Conservation (phyloP, 2,329 filamentous ascomycete genomes). For the Cordyceps cicadae region DNA sequence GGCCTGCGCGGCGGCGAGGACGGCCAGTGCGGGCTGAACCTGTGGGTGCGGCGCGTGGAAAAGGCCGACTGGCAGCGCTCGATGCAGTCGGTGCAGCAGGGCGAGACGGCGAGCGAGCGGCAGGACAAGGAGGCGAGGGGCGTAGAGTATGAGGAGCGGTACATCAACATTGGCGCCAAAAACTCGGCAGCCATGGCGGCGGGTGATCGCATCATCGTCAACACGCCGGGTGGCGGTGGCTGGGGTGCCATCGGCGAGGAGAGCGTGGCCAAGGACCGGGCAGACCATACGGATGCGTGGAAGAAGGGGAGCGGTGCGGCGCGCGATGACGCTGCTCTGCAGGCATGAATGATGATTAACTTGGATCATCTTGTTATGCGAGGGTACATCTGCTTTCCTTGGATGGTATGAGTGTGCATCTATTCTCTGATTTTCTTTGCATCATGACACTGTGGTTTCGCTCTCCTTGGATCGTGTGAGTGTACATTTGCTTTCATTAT, state of each 20-base stretch:
- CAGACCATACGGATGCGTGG: conserved; percentile 49
- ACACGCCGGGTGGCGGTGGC: conserved; percentile 71
- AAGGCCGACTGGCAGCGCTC: conserved; percentile 44
- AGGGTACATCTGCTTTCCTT: background rate
- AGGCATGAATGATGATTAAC: conserved; percentile 31
- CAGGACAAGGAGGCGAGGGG: conserved; percentile 23
- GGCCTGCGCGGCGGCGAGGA: conserved; percentile 77
- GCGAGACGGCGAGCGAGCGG: conserved; percentile 18
- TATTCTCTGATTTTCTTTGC: background rate
- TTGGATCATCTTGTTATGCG: background rate
- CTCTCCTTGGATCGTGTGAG: too few species aligned
- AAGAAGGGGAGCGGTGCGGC: conserved; percentile 48
- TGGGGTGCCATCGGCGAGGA: conserved; percentile 58
- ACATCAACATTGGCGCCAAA: conserved; percentile 69
- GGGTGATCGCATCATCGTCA: conserved; percentile 69
- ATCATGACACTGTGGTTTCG: background rate
- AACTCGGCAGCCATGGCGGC: conserved; percentile 69
- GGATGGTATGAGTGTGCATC: background rate
- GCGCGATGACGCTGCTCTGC: conserved; percentile 50
- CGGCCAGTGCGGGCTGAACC: conserved; percentile 69
- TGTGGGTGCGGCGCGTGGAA: conserved; percentile 72
- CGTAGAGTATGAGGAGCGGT: conserved; percentile 47
- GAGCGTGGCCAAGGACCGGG: conserved; percentile 38
- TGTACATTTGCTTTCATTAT: too few species aligned
- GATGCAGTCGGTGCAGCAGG: conserved; percentile 31